These are phyloP conservation scores for Argentina anserina DNA, from an alignment of 306 rosid genomes.

Conservation along the genomic window DNA sequence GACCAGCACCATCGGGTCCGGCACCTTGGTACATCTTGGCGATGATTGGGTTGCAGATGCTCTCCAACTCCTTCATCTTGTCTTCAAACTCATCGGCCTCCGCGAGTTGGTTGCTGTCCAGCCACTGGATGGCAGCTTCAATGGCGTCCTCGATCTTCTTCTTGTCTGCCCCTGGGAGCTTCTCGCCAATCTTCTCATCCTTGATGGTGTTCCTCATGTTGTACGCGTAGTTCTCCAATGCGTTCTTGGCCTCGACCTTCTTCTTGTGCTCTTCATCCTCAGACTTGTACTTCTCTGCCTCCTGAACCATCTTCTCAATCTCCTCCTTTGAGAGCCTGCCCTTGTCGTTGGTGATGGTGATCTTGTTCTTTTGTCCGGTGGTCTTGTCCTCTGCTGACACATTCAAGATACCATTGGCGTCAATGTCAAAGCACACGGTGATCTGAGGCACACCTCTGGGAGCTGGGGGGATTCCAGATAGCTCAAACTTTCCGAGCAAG, in stretches of 20 bases:
- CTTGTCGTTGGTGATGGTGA: slow-evolving; percentile 76
- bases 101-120: slow-evolving; percentile 58
- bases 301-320: slow-evolving; percentile 75
- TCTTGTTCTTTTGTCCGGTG: slow-evolving; percentile 70
- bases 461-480: slow-evolving; percentile 76
- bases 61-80: slow-evolving; percentile 77
- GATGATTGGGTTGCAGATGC: slow-evolving; percentile 70
- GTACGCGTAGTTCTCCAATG: slow-evolving; percentile 63
- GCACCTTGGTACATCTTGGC: slow-evolving; percentile 82
- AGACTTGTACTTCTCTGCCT: slow-evolving; percentile 74
- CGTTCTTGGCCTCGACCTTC: slow-evolving; percentile 60
- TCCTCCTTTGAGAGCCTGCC: slow-evolving; percentile 75
- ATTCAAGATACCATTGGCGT: slow-evolving; percentile 74
- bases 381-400: slow-evolving; percentile 73
- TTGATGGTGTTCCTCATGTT: slow-evolving; percentile 66
- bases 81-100: slow-evolving; percentile 70
- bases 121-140: slow-evolving; percentile 64
- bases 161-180: slow-evolving; percentile 54
- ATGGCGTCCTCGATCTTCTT: slow-evolving; percentile 64
- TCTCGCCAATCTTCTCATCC: slow-evolving; percentile 61
- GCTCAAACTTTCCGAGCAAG: slow-evolving; percentile 68
- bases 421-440: slow-evolving; percentile 70
- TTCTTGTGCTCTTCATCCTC: slow-evolving; percentile 73
- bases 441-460: slow-evolving; percentile 80
- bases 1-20: slow-evolving; percentile 45